Percentiles rank a stretch among this genome's conserved stretches.
Evolutionary conservation across 23 red algal species (phyloP).

Genomic region (Gracilaria vermiculophylla): DNA sequence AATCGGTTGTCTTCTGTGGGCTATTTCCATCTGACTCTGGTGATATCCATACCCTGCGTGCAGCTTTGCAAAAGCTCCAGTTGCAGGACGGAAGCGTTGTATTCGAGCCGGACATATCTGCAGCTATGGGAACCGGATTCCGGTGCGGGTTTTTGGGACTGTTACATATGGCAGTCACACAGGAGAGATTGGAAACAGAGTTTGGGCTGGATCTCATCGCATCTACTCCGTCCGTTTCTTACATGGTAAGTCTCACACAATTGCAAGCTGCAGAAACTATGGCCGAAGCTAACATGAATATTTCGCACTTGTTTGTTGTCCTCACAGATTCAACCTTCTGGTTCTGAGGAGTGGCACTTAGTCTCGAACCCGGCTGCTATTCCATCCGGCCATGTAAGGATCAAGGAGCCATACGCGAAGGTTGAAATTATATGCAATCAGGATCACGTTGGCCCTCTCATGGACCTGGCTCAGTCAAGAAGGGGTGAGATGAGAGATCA

Average conservation of each 20-base stretch:
- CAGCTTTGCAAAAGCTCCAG: conserved; percentile 76
- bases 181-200: conserved; percentile 75
- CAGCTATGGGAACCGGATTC: conserved; percentile 84
- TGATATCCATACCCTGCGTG: conserved; percentile 52
- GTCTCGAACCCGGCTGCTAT: conserved; percentile 52
- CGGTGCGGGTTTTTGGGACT: conserved; percentile 84
- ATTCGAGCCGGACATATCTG: conserved; percentile 74
- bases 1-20: conserved; percentile 77
- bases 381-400: conserved; percentile 58
- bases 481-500: conserved; percentile 90
- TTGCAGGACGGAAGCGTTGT: conserved; percentile 80
- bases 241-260: conserved; percentile 45
- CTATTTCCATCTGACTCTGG: conserved; percentile 66
- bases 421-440: conserved; percentile 85
- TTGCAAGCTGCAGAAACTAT: not conserved
- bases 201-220: conserved; percentile 74
- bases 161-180: conserved; percentile 86
- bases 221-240: conserved; percentile 84
- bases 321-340: not conserved
- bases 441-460: conserved; percentile 87
- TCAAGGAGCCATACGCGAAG: conserved; percentile 89
- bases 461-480: conserved; percentile 85
- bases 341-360: conserved; percentile 2
- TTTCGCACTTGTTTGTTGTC: not conserved
- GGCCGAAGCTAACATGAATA: not conserved